Evolutionary conservation across 2,329 filamentous ascomycete species (phyloP).

Genomic region (Trichoderma brevicompactum): DNA sequence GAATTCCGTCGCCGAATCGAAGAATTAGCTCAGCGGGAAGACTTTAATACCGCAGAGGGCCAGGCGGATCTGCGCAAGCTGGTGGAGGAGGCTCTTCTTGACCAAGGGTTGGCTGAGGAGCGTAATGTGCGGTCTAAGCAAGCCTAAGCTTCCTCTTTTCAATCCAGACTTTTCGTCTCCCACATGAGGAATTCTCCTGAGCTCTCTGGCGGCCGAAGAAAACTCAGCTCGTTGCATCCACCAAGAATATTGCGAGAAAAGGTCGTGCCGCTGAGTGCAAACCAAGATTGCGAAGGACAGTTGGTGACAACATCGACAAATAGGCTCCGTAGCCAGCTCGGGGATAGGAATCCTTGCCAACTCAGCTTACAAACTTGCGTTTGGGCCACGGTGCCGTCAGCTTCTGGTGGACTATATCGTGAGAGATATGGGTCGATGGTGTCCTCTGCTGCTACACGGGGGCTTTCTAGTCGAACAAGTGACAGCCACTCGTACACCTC

Average conservation of each 20-base stretch:
- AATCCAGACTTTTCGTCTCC: slow-evolving; percentile 58
- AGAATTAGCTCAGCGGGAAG: slow-evolving; percentile 79
- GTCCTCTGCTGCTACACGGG: slow-evolving; percentile 63
- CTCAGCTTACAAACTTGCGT: slow-evolving; percentile 54
- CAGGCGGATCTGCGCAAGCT: slow-evolving; percentile 79
- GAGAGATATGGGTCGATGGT: slow-evolving; percentile 70
- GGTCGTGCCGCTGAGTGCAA: slow-evolving; percentile 57
- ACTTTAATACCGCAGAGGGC: slow-evolving; percentile 80
- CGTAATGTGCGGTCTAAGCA: slow-evolving; percentile 67
- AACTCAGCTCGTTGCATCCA: slow-evolving; percentile 54
- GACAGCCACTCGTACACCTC: slow-evolving; percentile 77
- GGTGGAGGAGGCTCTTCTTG: slow-evolving; percentile 78
- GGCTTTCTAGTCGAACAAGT: slow-evolving; percentile 67
- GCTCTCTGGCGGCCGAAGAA: slow-evolving; percentile 56
- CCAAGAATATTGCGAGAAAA: slow-evolving; percentile 53
- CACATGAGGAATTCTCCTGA: slow-evolving; percentile 63
- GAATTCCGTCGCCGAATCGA: slow-evolving; percentile 87
- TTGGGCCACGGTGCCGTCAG: slow-evolving; percentile 38
- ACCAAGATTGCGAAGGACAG: slow-evolving; percentile 56
- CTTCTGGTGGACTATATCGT: slow-evolving; percentile 62
- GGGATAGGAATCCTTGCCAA: slow-evolving; percentile 63
- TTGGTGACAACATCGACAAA: slow-evolving; percentile 52
- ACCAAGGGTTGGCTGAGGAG: slow-evolving; percentile 65
- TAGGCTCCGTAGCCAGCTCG: slow-evolving; percentile 55
- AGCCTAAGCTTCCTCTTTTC: slow-evolving; percentile 45